Evolutionary conservation across 106 monocot genomes (phyloP), one percentile per base, ranked within the genome.

Genomic region (Dactylorhiza incarnata): DNA sequence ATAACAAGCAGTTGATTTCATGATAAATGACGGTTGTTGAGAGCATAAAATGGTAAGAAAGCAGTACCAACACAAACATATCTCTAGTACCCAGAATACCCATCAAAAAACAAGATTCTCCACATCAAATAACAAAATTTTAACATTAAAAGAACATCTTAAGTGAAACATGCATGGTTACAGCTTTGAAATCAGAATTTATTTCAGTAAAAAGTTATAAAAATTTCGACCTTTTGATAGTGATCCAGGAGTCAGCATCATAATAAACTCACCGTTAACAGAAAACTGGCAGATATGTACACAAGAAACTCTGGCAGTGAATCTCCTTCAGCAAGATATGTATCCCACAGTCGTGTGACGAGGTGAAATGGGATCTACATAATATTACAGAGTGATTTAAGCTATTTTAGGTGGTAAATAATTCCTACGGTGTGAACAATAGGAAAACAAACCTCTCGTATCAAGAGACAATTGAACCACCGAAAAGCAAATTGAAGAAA

Each of bases 401-500:
- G 77, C 49, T 51, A 77, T 26, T 79, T 29, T 7, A 45, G 12
- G 23, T 50, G 24, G 29, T 20, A 75, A 25, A 20, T n/a, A 59
- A 26, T 24, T 72, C 45, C 17, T 71, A 37, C 44, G 68, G 3
- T 49, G 68, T 47, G 10, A 75, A 58, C 55, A 70, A n/a, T 14
- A 37, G 22, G 29, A 55, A 81, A 73, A 52, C 50, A 19, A 22
- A 97, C 97, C 97, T 97, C 97, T 50, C 97, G 97, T 79, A 97
- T 97, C 81, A 97, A 51, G 46, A 97, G 89, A 73, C 97, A 97
- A 84, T 97, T 97, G 78, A 97, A 97, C 97, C 97, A 97, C 37
- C 93, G 91, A 83, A 97, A 97, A 72, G 94, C 93, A 82, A 97
- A 97, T 79, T 97, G 97, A 69, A 97, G 94, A 84, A 97, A 97